A percentile compares a stretch with the other conserved stretches of the same genome.
phyloP scores from a whole-genome alignment of 2,329 filamentous ascomycete genomes.

The Xylariaceae sp. region DNA sequence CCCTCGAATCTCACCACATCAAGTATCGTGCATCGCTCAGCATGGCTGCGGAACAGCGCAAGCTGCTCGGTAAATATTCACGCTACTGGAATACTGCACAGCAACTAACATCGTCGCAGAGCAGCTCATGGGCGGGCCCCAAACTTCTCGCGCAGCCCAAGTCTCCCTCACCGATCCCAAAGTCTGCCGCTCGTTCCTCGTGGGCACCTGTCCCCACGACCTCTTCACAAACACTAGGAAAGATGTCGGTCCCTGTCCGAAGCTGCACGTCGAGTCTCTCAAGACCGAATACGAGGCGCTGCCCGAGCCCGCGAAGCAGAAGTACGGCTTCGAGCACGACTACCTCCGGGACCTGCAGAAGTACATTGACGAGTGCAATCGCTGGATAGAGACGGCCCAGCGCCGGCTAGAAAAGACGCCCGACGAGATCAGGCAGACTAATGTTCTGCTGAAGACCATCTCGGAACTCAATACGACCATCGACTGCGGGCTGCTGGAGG shows the following conservation, averaged over 20 bases:
- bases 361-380: conserved; percentile 95
- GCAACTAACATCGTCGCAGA: conserved; percentile 45
- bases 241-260: conserved; percentile 84
- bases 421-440: conserved; percentile 94
- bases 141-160: conserved; percentile 69
- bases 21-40: neutral
- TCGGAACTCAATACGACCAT: conserved; percentile 74
- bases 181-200: conserved; percentile 90
- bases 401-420: conserved; percentile 91
- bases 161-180: conserved; percentile 86
- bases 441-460: conserved; percentile 80
- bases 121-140: conserved; percentile 82
- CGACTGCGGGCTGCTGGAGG: conserved; percentile 75
- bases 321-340: conserved; percentile 90
- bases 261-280: conserved; percentile 80
- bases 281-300: conserved; percentile 84
- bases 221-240: conserved; percentile 99
- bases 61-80: conserved; percentile 66
- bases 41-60: conserved; percentile 96
- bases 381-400: conserved; percentile 86
- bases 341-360: conserved; percentile 94
- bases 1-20: neutral
- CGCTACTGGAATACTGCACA: conserved; percentile 3
- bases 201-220: conserved; percentile 92
- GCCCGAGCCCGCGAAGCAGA: conserved; percentile 63